Conservation (phyloP, 2,329 filamentous ascomycete species). For the Cladosporium oxysporum region DNA sequence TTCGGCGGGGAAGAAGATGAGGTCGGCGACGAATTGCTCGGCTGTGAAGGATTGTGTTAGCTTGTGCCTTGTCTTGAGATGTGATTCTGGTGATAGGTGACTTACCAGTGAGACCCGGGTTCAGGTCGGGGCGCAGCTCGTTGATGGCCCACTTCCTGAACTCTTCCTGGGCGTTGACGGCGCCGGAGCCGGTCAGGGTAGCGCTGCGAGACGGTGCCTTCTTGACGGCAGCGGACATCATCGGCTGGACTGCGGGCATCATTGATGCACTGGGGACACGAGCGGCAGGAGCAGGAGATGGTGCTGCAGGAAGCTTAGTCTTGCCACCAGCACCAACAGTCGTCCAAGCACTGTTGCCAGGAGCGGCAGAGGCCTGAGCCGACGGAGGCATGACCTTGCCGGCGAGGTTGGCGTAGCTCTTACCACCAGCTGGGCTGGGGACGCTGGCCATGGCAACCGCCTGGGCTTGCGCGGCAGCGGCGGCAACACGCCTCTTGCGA, state of each 20-base stretch:
- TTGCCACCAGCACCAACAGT: conserved; percentile 95
- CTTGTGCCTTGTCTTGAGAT: neutral
- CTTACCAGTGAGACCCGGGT: conserved; percentile 67
- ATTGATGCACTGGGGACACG: conserved; percentile 51
- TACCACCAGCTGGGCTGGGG: conserved; percentile 58
- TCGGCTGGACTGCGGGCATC: conserved; percentile 34
- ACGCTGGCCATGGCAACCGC: conserved; percentile 46
- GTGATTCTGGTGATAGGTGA: conserved; percentile 22
- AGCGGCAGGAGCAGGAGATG: conserved; percentile 46
- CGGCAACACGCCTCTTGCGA: conserved; percentile 74
- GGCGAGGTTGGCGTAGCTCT: conserved; percentile 93
- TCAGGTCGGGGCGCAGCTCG: conserved; percentile 73
- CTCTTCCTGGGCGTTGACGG: conserved; percentile 76
- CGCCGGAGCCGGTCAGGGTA: conserved; percentile 52
- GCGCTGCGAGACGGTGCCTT: conserved; percentile 55
- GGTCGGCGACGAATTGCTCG: conserved; percentile 75
- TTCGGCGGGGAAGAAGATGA: conserved; percentile 76
- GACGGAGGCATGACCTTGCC: conserved; percentile 63
- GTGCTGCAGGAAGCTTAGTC: conserved; percentile 69
- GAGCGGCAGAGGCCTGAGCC: conserved; percentile 44
- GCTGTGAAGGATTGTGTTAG: conserved; percentile 55
- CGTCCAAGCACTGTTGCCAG: conserved; percentile 70
- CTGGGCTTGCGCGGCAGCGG: conserved; percentile 50
- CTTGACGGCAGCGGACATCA: conserved; percentile 37
- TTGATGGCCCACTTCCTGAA: conserved; percentile 90